These are phyloP conservation scores for Eimeria acervulina DNA, from an alignment of 169 alveolate genomes.

Conservation along the genomic window DNA sequence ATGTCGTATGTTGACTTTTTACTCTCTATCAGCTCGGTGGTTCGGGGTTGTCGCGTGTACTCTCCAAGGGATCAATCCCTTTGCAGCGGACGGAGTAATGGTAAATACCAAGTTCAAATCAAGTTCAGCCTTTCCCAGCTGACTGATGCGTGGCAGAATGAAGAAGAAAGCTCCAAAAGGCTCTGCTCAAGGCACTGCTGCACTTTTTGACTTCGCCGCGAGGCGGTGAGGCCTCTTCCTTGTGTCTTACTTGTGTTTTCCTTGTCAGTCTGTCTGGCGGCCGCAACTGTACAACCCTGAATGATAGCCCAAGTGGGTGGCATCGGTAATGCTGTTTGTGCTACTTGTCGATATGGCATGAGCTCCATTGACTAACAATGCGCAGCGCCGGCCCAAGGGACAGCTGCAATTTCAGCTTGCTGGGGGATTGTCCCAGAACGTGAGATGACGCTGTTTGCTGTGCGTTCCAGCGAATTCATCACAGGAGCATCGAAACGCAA, in stretches of 20 bases:
- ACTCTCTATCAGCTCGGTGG: background rate
- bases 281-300: background rate
- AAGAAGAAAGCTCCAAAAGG: slow-evolving; percentile 3
- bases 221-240: slow-evolving; percentile 17
- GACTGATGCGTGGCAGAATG: background rate
- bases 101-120: background rate
- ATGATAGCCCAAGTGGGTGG: background rate
- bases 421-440: background rate
- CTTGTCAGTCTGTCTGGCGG: background rate
- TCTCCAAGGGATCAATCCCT: background rate
- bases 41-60: background rate
- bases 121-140: background rate
- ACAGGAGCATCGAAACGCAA: slow-evolving; percentile 61
- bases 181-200: background rate
- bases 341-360: background rate
- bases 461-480: slow-evolving; percentile 58
- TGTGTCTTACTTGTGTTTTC: background rate
- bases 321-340: background rate
- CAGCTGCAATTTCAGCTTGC: background rate
- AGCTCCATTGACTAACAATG: background rate
- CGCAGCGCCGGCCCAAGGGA: background rate
- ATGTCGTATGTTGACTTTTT: background rate
- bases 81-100: background rate
- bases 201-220: slow-evolving; percentile 44
- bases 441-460: background rate